These are phyloP conservation scores for Coniochaeta sp. DNA, from an alignment of 2,329 filamentous ascomycete species.

Conservation along the genomic window DNA sequence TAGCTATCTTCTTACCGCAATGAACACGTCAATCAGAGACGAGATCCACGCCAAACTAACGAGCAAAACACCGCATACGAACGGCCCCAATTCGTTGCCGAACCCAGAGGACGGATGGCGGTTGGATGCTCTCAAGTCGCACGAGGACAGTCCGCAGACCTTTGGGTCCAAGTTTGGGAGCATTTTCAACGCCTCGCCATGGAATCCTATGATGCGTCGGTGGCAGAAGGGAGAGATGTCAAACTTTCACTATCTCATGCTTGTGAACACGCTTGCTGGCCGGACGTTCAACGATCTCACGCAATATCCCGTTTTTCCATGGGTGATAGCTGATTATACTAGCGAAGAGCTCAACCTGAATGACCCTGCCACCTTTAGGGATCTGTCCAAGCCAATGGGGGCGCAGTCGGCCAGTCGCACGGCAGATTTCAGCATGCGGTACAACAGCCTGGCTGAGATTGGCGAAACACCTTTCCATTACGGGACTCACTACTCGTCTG, in stretches of 20 bases:
- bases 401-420: constrained; percentile 74
- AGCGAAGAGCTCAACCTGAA: constrained; percentile 86
- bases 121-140: constrained; percentile 70
- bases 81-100: constrained; percentile 57
- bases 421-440: constrained; percentile 73
- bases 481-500: constrained; percentile 96
- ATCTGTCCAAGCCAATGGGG: constrained; percentile 93
- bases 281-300: constrained; percentile 97
- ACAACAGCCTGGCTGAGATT: constrained; percentile 84
- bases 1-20: constrained; percentile 85
- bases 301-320: constrained; percentile 96
- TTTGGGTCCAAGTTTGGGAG: constrained; percentile 86
- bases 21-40: constrained; percentile 66
- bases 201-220: constrained; percentile 76
- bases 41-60: constrained; percentile 72
- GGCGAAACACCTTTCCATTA: constrained; percentile 93
- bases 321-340: constrained; percentile 92
- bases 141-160: constrained; percentile 50
- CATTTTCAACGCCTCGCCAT: constrained; percentile 77
- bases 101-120: constrained; percentile 89
- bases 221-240: constrained; percentile 95
- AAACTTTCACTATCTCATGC: constrained; percentile 98
- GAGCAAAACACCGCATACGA: constrained; percentile 72
- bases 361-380: constrained; percentile 78
- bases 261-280: constrained; percentile 95